Evolutionary conservation across 2,329 filamentous ascomycete genomes (phyloP).

Genomic region (Colletotrichum camelliae): DNA sequence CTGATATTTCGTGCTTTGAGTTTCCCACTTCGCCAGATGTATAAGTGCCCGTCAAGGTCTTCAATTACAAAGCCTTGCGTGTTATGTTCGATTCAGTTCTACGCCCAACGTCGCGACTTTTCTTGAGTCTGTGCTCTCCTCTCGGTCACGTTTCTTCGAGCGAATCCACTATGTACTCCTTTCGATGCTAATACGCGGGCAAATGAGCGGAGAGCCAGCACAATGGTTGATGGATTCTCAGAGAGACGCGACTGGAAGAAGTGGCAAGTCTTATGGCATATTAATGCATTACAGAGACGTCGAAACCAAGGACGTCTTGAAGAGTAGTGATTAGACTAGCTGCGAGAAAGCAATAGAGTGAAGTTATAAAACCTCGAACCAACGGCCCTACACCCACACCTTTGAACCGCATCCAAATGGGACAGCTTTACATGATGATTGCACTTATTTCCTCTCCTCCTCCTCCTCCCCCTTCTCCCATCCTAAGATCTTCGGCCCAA

Average conservation of each 20-base stretch:
- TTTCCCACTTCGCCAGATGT: background rate
- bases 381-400: background rate
- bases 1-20: background rate
- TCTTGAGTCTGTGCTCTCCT: too few relatives aligned
- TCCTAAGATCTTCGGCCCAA: slow-evolving; percentile 26
- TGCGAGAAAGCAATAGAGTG: background rate
- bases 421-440: background rate
- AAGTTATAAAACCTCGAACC: background rate
- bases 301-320: background rate
- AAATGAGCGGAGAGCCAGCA: background rate
- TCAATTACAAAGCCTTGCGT: background rate
- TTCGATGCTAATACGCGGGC: background rate
- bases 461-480: background rate
- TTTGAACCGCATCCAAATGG: background rate
- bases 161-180: background rate
- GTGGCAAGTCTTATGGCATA: background rate
- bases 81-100: background rate
- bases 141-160: too few relatives aligned
- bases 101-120: background rate
- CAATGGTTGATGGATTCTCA: too few relatives aligned
- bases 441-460: background rate
- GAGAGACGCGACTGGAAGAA: background rate
- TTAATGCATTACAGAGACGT: background rate
- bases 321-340: background rate
- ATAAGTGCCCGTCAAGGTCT: background rate